Conservation (phyloP, 148 eudicot genomes). For the Rhododendron griersonianum region DNA sequence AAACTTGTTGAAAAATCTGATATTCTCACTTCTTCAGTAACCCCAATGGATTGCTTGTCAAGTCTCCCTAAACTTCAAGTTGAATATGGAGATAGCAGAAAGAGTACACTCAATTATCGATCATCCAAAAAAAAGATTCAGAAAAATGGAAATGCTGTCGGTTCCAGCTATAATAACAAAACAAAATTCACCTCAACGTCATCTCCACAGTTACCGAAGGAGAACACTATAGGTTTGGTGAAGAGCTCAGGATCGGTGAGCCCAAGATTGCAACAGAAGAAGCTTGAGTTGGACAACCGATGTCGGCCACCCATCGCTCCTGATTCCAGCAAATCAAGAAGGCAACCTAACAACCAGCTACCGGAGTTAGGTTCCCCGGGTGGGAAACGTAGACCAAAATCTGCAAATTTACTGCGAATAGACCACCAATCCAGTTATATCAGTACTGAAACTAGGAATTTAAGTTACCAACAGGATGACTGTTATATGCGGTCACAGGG, state of each 20-base stretch:
- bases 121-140: slow-evolving; percentile 34
- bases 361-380: slow-evolving; percentile 56
- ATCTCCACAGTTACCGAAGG: slow-evolving; percentile 36
- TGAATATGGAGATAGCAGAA: slow-evolving; percentile 28
- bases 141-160: slow-evolving; percentile 34
- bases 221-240: slow-evolving; percentile 27
- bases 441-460: slow-evolving; percentile 29
- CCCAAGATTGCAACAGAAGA: slow-evolving; percentile 79
- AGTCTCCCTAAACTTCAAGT: slow-evolving; percentile 32
- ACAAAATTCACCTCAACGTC: slow-evolving; percentile 34
- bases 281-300: slow-evolving; percentile 56
- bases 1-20: slow-evolving; percentile 55
- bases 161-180: slow-evolving; percentile 31
- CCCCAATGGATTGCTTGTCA: slow-evolving; percentile 50
- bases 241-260: slow-evolving; percentile 59
- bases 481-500: slow-evolving; percentile 24
- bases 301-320: slow-evolving; percentile 73
- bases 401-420: slow-evolving; percentile 28
- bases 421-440: slow-evolving; percentile 41
- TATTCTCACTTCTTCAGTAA: slow-evolving; percentile 46
- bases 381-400: slow-evolving; percentile 53
- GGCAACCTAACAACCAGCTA: slow-evolving; percentile 42
- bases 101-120: slow-evolving; percentile 15
- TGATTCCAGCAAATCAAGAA: slow-evolving; percentile 56
- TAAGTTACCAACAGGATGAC: slow-evolving; percentile 34